Conservation (phyloP, 2,329 filamentous ascomycete species). For the Pseudocercospora pini-densiflorae region DNA sequence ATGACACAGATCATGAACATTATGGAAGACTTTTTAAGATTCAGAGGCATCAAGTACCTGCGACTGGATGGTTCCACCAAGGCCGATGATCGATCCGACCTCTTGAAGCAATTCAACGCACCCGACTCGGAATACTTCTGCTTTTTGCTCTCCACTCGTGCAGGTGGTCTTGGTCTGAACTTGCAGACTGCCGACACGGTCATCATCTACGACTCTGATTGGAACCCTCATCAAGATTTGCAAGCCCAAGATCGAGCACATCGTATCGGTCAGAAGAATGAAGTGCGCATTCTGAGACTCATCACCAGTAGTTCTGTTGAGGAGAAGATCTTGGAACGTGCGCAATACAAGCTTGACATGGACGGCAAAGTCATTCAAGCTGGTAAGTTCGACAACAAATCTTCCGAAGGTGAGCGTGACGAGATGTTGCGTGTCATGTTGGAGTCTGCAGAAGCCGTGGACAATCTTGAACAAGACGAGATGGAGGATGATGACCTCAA, state of each 20-base stretch:
- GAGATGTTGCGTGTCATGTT: slow-evolving; percentile 93
- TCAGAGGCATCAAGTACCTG: slow-evolving; percentile 81
- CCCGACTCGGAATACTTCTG: slow-evolving; percentile 93
- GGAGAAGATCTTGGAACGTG: slow-evolving; percentile 96
- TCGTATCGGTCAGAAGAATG: slow-evolving; percentile 99
- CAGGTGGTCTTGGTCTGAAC: slow-evolving; percentile 96
- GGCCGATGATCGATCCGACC: slow-evolving; percentile 91
- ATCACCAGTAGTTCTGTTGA: slow-evolving; percentile 98
- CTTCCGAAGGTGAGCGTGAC: slow-evolving; percentile 96
- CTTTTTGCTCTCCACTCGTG: slow-evolving; percentile 97
- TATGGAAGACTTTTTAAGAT: slow-evolving; percentile 96
- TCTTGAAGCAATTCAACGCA: slow-evolving; percentile 87
- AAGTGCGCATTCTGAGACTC: slow-evolving; percentile 92
- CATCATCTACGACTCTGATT: slow-evolving; percentile 99
- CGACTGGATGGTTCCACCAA: slow-evolving; percentile 97
- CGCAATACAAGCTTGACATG: slow-evolving; percentile 98
- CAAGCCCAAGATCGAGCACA: slow-evolving; percentile 99
- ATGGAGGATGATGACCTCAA: slow-evolving; percentile 99
- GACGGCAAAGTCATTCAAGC: slow-evolving; percentile 99
- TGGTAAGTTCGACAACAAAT: slow-evolving; percentile 99
- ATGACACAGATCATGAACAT: slow-evolving; percentile 99
- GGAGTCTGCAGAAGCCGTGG: slow-evolving; percentile 73
- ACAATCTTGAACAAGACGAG: slow-evolving; percentile 84
- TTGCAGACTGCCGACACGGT: slow-evolving; percentile 97
- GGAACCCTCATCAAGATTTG: slow-evolving; percentile 99